These are phyloP conservation scores for Arxiozyma bovina DNA, from an alignment of 1,139 yeast genomes.

Conservation along the genomic window DNA sequence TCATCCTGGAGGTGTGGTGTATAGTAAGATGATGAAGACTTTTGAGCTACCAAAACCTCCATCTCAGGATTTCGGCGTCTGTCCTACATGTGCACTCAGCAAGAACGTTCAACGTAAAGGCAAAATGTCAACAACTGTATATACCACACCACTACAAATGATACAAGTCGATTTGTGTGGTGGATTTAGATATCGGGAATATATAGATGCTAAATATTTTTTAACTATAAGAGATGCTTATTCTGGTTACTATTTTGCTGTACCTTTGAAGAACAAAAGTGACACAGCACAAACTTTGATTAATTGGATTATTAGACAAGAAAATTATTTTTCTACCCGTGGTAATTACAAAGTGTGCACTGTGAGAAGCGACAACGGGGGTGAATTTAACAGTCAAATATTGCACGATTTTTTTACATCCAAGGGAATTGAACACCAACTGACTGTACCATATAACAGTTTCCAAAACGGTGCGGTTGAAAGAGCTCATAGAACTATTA, in stretches of 20 bases:
- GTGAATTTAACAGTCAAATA: conserved; percentile 6
- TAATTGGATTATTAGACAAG: conserved; percentile 5
- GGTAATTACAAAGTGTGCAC: conserved; percentile 6
- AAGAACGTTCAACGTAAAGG: too few relatives aligned
- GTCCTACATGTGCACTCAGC: too few relatives aligned
- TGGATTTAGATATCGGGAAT: conserved; percentile 4
- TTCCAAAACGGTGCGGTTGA: conserved; percentile 12
- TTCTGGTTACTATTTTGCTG: conserved; percentile 4
- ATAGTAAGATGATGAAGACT: too few relatives aligned
- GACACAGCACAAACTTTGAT: conserved; percentile 3
- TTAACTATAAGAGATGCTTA: conserved; percentile 7
- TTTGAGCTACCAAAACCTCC: too few relatives aligned
- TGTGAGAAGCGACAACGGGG: conserved; percentile 10
- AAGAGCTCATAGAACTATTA: conserved; percentile 8
- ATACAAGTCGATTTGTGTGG: conserved; percentile 9
- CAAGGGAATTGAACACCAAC: conserved; percentile 9
- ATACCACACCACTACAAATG: too few relatives aligned
- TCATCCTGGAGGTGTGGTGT: too few relatives aligned
- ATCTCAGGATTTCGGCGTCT: too few relatives aligned
- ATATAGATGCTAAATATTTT: conserved; percentile 2
- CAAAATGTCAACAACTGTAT: too few relatives aligned
- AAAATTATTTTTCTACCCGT: conserved; percentile 4
- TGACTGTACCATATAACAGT: conserved; percentile 10
- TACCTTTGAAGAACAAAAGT: conserved; percentile 3
- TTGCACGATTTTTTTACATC: conserved; percentile 2